These are phyloP conservation scores for Pseudogymnoascus sp. DNA, from an alignment of 2,329 filamentous ascomycete species.

Conservation along the genomic window DNA sequence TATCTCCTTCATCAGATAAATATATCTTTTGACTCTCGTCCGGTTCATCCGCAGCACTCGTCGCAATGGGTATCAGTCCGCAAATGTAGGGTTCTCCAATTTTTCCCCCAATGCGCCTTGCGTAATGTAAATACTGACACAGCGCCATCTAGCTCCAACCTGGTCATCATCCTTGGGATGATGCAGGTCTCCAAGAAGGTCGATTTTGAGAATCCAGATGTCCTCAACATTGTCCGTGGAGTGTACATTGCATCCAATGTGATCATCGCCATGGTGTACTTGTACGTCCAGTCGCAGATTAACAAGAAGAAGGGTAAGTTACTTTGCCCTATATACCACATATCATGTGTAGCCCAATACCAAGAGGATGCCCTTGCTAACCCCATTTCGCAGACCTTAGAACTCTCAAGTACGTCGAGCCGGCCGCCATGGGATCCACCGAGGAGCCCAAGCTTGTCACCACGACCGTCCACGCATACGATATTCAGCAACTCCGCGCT, in stretches of 20 bases:
- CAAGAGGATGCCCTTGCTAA: neutral
- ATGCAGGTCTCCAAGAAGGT: constrained; percentile 98
- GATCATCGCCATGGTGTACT: constrained; percentile 75
- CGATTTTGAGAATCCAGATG: constrained; percentile 80
- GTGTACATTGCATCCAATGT: constrained; percentile 66
- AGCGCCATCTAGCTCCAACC: constrained; percentile 62
- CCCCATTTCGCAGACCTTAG: constrained; percentile 67
- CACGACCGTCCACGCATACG: constrained; percentile 94
- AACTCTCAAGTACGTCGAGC: constrained; percentile 97
- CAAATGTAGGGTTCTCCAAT: neutral
- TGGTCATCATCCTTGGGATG: constrained; percentile 92
- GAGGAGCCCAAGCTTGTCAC: constrained; percentile 96
- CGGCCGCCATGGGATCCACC: constrained; percentile 80
- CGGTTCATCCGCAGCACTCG: constrained; percentile 4
- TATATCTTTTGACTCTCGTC: constrained; percentile 1
- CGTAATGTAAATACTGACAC: constrained; percentile 14
- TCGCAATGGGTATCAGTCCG: constrained; percentile 2
- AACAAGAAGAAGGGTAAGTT: constrained; percentile 91
- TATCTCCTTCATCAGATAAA: neutral
- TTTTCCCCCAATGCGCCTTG: neutral
- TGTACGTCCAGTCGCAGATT: constrained; percentile 77
- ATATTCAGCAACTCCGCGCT: constrained; percentile 73
- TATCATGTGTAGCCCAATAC: neutral
- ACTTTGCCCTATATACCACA: neutral
- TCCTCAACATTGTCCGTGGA: constrained; percentile 55